A percentile compares a stretch with the other conserved stretches of the same genome.
phyloP scores from a whole-genome alignment of 1,284 basidiomycete genomes.

The Ganoderma multipileum region DNA sequence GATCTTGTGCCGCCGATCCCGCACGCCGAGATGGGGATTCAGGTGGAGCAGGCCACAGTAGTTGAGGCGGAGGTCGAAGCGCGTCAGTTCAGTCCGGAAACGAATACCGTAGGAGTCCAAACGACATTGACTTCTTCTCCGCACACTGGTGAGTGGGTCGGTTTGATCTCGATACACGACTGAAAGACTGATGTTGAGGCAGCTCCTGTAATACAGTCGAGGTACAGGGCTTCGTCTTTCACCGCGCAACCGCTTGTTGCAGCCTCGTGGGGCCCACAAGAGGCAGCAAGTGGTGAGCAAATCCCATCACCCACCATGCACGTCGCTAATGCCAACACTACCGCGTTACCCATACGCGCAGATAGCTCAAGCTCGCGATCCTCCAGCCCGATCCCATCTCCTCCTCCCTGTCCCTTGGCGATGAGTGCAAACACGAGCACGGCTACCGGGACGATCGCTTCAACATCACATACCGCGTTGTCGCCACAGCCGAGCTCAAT shows the following conservation, averaged over 20 bases:
- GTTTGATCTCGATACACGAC: neutral
- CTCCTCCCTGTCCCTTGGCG: neutral
- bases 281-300: constrained; percentile 15
- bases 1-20: constrained; percentile 7
- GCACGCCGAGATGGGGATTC: constrained; percentile 11
- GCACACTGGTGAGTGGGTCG: neutral
- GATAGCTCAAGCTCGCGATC: neutral
- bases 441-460: neutral
- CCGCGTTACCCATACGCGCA: neutral
- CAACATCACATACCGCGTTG: neutral
- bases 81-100: neutral
- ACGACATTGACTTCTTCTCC: neutral
- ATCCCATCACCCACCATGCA: neutral
- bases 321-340: no score
- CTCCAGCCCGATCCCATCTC: constrained; percentile 6
- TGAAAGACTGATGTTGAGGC: neutral
- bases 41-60: neutral
- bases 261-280: constrained; percentile 16
- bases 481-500: constrained; percentile 17
- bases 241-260: constrained; percentile 14
- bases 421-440: neutral
- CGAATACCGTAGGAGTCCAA: neutral
- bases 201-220: neutral
- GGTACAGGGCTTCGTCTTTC: constrained; percentile 7
- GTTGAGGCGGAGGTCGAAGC: constrained; percentile 12